A percentile compares a stretch with the other conserved stretches of the same genome.
phyloP scores from a whole-genome alignment of 1,139 yeast genomes.

The Lodderomyces pseudojiufengensis region DNA sequence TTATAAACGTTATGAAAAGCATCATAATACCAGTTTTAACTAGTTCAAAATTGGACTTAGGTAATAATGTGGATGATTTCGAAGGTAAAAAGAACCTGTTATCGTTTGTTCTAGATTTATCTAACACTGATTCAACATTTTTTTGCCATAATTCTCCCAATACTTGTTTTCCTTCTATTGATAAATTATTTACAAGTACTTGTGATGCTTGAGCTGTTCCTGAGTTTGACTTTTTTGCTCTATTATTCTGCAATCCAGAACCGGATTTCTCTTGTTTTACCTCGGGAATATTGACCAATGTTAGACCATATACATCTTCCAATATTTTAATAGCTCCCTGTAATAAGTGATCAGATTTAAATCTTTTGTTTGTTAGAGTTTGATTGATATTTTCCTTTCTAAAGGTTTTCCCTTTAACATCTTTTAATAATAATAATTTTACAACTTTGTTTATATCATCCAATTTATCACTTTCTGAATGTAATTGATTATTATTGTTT shows the following conservation, averaged over 20 bases:
- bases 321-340: conserved; percentile 19
- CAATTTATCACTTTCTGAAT: conserved; percentile 9
- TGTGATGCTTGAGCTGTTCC: conserved; percentile 12
- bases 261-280: conserved; percentile 6
- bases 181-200: conserved; percentile 21
- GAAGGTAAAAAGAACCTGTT: conserved; percentile 18
- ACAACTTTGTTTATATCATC: conserved; percentile 20
- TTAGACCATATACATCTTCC: conserved; percentile 29
- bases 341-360: conserved; percentile 19
- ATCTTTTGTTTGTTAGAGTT: conserved; percentile 14
- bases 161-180: conserved; percentile 18
- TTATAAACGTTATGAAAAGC: conserved; percentile 25
- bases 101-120: conserved; percentile 8
- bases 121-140: conserved; percentile 2
- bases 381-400: conserved; percentile 26
- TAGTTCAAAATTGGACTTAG: conserved; percentile 25
- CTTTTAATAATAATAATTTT: conserved; percentile 24
- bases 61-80: conserved; percentile 11
- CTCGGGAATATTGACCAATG: conserved; percentile 21
- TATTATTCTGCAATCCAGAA: conserved; percentile 4
- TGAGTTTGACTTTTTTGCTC: background rate
- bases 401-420: conserved; percentile 22
- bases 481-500: background rate
- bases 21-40: conserved; percentile 29
- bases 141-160: conserved; percentile 22